Evolutionary conservation across 139 green algal species (phyloP), one percentile per base, ranked within the genome.

Genomic region (Picochlorum sp.): DNA sequence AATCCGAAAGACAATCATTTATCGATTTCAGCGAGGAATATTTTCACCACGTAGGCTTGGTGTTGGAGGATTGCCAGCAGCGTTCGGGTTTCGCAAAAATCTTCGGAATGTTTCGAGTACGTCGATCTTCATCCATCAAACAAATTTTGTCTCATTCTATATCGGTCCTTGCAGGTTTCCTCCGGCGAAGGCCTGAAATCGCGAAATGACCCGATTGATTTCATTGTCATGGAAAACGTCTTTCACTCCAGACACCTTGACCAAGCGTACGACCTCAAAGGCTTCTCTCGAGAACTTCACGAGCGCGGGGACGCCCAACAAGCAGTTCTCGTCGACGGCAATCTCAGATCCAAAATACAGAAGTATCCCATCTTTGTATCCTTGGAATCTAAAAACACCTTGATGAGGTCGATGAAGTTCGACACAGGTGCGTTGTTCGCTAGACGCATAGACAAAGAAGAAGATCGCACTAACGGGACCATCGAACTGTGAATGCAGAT

Each of bases 251-350:
- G 82, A 10, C 59, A 76, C 34, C 87, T 56, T 58, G 62, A 70
- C 0, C 80, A 81, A 51, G 89, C 95, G 51, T 98, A 97, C 69
- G 92, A 98, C 76, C 81, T 98, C 38, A 98, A 98, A 65, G 78
- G 78, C 47, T 81, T 68, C 11, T 66, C 80, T 58, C 69, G 86
- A 56, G 73, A 69, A 45, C 65, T 86, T 6, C 84, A 84, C 56
- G 57, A 59, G 1, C n/a, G 18, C 18, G 47, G 8, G n/a, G 52
- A 54, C 13, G 71, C 78, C 3, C 61, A 83, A 47, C 65, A 74
- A 9, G 4, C 82, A 45, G 90, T 96, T 24, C 82, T 95, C 49
- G 74, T 97, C 72, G 92, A 98, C 61, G 86, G 95, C 58, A 97
- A 98, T 74, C 71, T 98, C 68, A 69, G 83, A 21, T 75, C 86